Evolutionary conservation across 2,329 filamentous ascomycete genomes (phyloP).

Genomic region (Akanthomyces muscarius): DNA sequence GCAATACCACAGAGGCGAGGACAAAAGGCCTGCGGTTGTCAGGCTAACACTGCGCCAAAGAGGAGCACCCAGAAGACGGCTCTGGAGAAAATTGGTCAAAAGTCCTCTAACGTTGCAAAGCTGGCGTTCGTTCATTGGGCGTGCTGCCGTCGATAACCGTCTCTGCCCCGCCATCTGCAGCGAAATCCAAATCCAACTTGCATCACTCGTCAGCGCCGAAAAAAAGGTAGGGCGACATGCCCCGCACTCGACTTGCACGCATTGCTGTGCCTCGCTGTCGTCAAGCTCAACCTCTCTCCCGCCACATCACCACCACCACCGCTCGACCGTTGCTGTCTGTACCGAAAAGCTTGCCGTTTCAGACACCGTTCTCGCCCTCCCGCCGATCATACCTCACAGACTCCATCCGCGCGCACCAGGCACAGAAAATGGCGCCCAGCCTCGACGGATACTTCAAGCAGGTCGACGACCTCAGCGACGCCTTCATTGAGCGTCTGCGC

Average conservation of each 20-base stretch:
- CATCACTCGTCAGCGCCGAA: neutral
- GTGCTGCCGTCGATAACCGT: conserved; percentile 13
- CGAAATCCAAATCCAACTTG: neutral
- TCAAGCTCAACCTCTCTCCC: neutral
- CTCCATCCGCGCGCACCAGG: conserved; percentile 54
- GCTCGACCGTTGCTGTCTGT: neutral
- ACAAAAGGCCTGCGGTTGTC: neutral
- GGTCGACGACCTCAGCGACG: conserved; percentile 73
- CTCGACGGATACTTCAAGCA: conserved; percentile 91
- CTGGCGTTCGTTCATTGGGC: conserved; percentile 8
- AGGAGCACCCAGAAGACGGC: conserved; percentile 5
- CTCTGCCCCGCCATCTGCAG: conserved; percentile 12
- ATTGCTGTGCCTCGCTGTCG: conserved; percentile 16
- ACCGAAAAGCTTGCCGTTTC: neutral
- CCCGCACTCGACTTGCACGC: conserved; percentile 19
- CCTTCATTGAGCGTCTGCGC: conserved; percentile 85
- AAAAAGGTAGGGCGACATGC: conserved; percentile 18
- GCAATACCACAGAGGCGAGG: neutral
- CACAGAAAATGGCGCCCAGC: conserved; percentile 79
- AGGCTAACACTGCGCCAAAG: neutral
- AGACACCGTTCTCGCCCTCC: neutral
- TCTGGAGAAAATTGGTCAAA: conserved; percentile 1
- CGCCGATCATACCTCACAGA: conserved; percentile 48
- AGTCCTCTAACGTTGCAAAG: neutral
- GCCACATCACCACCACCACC: neutral